These are phyloP conservation scores for Seiridium unicorne DNA, from an alignment of 2,329 filamentous ascomycete genomes.

Conservation along the genomic window DNA sequence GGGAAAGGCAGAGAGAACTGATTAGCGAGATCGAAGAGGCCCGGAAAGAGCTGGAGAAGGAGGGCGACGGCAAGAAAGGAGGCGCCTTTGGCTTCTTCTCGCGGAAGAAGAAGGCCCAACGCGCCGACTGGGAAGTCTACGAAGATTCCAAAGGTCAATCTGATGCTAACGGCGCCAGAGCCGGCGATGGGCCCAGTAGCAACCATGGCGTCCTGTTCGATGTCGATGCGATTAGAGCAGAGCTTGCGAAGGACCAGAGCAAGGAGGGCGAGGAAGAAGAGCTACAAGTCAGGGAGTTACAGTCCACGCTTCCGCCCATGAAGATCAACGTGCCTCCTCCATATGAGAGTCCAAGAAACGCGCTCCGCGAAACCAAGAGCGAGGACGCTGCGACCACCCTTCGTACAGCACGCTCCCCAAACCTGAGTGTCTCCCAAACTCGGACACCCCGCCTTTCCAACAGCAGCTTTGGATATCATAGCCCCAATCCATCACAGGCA, in stretches of 20 bases:
- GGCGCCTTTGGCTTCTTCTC: constrained; percentile 68
- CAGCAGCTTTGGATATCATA: constrained; percentile 10
- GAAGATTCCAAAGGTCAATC: constrained; percentile 59
- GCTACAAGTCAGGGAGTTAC: constrained; percentile 72
- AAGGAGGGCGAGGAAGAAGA: constrained; percentile 37
- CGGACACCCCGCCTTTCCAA: constrained; percentile 27
- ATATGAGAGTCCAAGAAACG: constrained; percentile 29
- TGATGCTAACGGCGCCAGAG: constrained; percentile 21
- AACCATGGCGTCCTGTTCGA: constrained; percentile 81
- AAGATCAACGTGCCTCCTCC: constrained; percentile 62
- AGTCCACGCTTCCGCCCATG: constrained; percentile 88
- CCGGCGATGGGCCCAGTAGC: constrained; percentile 47
- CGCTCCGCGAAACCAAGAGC: constrained; percentile 46
- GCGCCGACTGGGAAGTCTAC: constrained; percentile 93
- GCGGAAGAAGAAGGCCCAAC: constrained; percentile 75
- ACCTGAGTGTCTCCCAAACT: constrained; percentile 19
- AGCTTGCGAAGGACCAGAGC: constrained; percentile 71
- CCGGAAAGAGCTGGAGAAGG: constrained; percentile 75
- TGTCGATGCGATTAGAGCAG: constrained; percentile 87
- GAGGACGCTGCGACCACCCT: constrained; percentile 33
- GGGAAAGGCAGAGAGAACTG: constrained; percentile 81
- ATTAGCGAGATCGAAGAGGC: constrained; percentile 97
- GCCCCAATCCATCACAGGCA: constrained; percentile 10
- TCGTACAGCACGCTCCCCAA: constrained; percentile 20
- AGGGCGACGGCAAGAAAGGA: constrained; percentile 62